Base-by-base conservation (phyloP, 495 filamentous ascomycete species). In the Platismatia glauca region DNA sequence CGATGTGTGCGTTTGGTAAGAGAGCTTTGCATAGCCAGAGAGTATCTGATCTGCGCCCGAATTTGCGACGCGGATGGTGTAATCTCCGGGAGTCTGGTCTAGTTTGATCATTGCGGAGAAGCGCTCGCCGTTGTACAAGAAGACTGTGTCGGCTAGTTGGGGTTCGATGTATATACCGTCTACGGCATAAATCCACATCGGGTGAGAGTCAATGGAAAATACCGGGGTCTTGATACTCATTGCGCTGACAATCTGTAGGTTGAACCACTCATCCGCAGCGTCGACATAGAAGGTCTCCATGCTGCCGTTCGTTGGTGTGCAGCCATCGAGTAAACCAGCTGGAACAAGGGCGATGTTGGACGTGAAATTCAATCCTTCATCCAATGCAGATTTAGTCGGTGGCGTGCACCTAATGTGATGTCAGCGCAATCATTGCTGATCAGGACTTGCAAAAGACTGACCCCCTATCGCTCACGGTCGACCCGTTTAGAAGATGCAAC, bases 91-190 rank as follows among this genome's bases (percentile, higher is more conserved):
- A 5, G 41, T 31, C 44, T 74, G 64, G 41, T 72, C 61, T 37
- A 78, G 71, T 60, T 74, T 57, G 57, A 78, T 65, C 44, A 80
- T 64, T 48, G 75, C 67, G 2, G 75, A 76, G 66, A 71, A 76
- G 34, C 77, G 76, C 59, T 77, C 72, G 31, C 77, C 77, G 62
- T 75, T 75, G 61, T 61, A 68, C 43, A 78, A 60, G 27, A 63
- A 64, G 44, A 78, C 64, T 6, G 71, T 74, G 59, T 78, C 67
- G 16, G 77, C 74, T 4, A 66, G 60, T 55, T 74, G 67, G 20
- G 76, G 78, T 34, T 73, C 65, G 55, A 80, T 72, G 64, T 78
- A 78, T 4, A 68, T 68, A 38, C 78, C 78, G 58, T 80, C 77
- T 13, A 76, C 74, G 20, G 71, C 74, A 63, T 79, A 79, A 22